Percentiles rank a stretch among this genome's conserved stretches.
These are phyloP conservation scores for Saccharomyces hybrid DNA, from an alignment of 1,139 yeast species.

Conservation along the genomic window DNA sequence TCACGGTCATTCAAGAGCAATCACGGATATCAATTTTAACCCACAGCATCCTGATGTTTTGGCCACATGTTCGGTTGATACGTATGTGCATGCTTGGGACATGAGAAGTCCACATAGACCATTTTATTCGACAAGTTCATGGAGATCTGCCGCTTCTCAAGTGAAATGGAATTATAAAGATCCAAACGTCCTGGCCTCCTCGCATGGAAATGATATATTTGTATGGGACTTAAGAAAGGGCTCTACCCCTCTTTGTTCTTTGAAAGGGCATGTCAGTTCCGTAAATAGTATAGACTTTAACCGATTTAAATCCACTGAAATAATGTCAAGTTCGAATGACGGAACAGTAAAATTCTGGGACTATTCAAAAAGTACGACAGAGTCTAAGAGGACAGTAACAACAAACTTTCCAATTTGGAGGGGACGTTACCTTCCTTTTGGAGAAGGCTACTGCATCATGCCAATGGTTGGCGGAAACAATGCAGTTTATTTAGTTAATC, in stretches of 20 bases:
- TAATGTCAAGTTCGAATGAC: slow-evolving; percentile 83
- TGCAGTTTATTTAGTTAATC: slow-evolving; percentile 59
- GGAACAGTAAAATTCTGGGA: slow-evolving; percentile 86
- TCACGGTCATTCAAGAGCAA: slow-evolving; percentile 87
- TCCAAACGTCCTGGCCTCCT: slow-evolving; percentile 69
- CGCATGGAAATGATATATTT: slow-evolving; percentile 73
- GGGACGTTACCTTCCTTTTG: slow-evolving; percentile 85
- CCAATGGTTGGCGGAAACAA: slow-evolving; percentile 84
- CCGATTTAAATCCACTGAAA: slow-evolving; percentile 46
- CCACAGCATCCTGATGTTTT: slow-evolving; percentile 80
- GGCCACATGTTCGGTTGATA: slow-evolving; percentile 90
- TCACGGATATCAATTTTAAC: slow-evolving; percentile 91
- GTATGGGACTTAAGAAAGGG: slow-evolving; percentile 89
- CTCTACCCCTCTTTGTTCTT: slow-evolving; percentile 59
- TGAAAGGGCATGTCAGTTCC: slow-evolving; percentile 75
- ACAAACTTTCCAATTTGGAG: slow-evolving; percentile 84
- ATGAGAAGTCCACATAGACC: slow-evolving; percentile 71
- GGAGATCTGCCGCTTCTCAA: slow-evolving; percentile 92
- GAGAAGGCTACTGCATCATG: slow-evolving; percentile 81
- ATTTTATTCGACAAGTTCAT: slow-evolving; percentile 74
- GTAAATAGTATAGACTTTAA: slow-evolving; percentile 86
- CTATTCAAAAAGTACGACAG: slow-evolving; percentile 35
- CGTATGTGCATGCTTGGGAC: slow-evolving; percentile 86
- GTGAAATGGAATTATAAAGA: slow-evolving; percentile 86
- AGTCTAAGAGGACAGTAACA: slow-evolving; percentile 52